phyloP scores from a whole-genome alignment of 805 yeast species.

The Monosporozyma solicola region DNA sequence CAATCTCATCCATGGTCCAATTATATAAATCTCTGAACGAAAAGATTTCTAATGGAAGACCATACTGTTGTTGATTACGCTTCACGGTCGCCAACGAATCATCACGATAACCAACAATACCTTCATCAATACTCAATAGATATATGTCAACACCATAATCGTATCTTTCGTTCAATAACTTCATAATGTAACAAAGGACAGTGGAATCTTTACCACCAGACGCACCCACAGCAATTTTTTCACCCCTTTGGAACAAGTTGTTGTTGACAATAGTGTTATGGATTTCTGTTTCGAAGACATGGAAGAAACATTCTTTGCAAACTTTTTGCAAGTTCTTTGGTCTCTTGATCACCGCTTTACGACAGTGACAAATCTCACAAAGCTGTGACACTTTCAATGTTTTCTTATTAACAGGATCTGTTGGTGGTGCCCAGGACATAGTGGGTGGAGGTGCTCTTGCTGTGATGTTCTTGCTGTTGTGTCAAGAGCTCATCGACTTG shows the following conservation, averaged over 20 bases:
- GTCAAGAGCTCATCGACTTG: neutral
- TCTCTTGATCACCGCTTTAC: slow-evolving; percentile 80
- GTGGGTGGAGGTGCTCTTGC: neutral
- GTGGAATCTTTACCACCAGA: slow-evolving; percentile 98
- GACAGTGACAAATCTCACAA: slow-evolving; percentile 76
- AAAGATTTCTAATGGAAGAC: slow-evolving; percentile 69
- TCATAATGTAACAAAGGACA: slow-evolving; percentile 81
- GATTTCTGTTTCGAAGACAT: slow-evolving; percentile 89
- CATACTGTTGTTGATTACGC: slow-evolving; percentile 78
- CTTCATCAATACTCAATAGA: slow-evolving; percentile 86
- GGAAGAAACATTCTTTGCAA: slow-evolving; percentile 83
- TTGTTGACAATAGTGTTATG: slow-evolving; percentile 77
- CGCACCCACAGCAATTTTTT: slow-evolving; percentile 92
- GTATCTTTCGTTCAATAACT: slow-evolving; percentile 79
- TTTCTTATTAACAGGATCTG: slow-evolving; percentile 26
- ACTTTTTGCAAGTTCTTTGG: slow-evolving; percentile 88
- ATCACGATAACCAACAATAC: slow-evolving; percentile 93
- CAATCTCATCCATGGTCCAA: slow-evolving; percentile 99
- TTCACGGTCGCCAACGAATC: slow-evolving; percentile 95
- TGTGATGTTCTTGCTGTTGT: neutral
- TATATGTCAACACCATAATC: slow-evolving; percentile 81
- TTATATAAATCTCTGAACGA: slow-evolving; percentile 83
- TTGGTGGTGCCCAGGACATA: slow-evolving; percentile 21
- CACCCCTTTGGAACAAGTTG: slow-evolving; percentile 68
- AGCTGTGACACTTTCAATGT: slow-evolving; percentile 34